Evolutionary conservation across 2,329 filamentous ascomycete genomes (phyloP), one percentile per base, ranked within the genome.

Genomic region (Corniculantispora saksenae): DNA sequence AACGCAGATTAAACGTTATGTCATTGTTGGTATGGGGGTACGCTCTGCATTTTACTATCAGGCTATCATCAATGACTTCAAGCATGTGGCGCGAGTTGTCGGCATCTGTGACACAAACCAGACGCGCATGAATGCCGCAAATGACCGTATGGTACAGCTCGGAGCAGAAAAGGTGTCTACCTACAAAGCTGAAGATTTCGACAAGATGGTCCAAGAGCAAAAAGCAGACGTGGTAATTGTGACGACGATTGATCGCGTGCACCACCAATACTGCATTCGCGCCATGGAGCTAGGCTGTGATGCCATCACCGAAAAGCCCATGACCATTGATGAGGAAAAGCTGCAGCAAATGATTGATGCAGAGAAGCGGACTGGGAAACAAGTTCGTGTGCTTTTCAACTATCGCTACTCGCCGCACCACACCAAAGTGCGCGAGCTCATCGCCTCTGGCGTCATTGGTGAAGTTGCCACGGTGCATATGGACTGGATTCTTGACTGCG

Each of bases 361-460:
- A 3, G 80, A 81, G 10, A 76, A 83, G 63, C 72, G 76, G 15
- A 83, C 81, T 1, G 76, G 78, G 5, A 72, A 74, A 23, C 75
- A 79, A 65, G 74, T 83, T 7, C 75, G 81, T 3, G 81, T 83
- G 5, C 79, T 80, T 0, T 84, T 84, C 73, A 84, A 84, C 69
- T 84, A 84, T 70, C 80, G 81, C 9, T 84, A 83, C 65, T 80
- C 81, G 50, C 82, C 82, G 4, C 82, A 83, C 67, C 81, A 83
- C 69, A 84, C 80, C n/a, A 82, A 80, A 66, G 75, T 83, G 2
- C 77, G 76, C 58, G 79, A 83, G 67, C 67, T 83, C 0, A 67
- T 84, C 8, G 72, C 74, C 5, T 78, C 78, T 1, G 80, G 79
- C 1, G 79, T 77, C 0, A 83, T 84, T 51, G 82, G 82, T 1